A percentile compares a stretch with the other conserved stretches of the same genome.
Conservation (phyloP, 2,329 filamentous ascomycete genomes). For the Beauveria pseudobassiana region DNA sequence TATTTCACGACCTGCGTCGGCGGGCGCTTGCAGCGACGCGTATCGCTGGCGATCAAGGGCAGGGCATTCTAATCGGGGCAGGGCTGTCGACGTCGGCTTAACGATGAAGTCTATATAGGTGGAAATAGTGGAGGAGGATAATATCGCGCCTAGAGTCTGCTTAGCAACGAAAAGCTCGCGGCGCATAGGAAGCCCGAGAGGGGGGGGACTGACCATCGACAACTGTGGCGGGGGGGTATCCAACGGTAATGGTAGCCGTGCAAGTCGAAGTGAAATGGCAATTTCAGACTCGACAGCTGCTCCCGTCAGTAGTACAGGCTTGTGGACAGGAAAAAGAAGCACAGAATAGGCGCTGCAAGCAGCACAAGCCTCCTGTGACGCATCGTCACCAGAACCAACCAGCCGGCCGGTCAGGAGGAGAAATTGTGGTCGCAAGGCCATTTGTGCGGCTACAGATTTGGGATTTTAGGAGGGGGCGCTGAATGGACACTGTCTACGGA, state of each 20-base stretch:
- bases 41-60: slow-evolving; percentile 17
- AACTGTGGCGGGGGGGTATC: neutral
- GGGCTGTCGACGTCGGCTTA: slow-evolving; percentile 16
- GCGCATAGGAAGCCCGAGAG: neutral
- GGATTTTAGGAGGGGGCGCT: too few relatives aligned
- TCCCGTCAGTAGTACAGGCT: neutral
- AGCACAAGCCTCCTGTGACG: neutral
- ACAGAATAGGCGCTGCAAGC: neutral
- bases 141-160: slow-evolving; percentile 1
- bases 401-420: neutral
- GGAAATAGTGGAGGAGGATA: slow-evolving; percentile 15
- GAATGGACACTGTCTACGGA: neutral
- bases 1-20: slow-evolving; percentile 10
- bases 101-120: slow-evolving; percentile 25
- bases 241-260: neutral
- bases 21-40: slow-evolving; percentile 12
- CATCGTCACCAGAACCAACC: neutral
- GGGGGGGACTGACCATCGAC: neutral
- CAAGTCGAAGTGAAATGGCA: neutral
- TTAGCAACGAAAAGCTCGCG: neutral
- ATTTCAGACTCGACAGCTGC: neutral
- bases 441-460: neutral
- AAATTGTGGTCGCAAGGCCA: neutral
- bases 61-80: slow-evolving; percentile 25
- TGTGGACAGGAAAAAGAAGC: neutral